These are phyloP conservation scores for Anthracocystis panici-leucophaei DNA, from an alignment of 1,284 basidiomycete genomes.

Conservation along the genomic window DNA sequence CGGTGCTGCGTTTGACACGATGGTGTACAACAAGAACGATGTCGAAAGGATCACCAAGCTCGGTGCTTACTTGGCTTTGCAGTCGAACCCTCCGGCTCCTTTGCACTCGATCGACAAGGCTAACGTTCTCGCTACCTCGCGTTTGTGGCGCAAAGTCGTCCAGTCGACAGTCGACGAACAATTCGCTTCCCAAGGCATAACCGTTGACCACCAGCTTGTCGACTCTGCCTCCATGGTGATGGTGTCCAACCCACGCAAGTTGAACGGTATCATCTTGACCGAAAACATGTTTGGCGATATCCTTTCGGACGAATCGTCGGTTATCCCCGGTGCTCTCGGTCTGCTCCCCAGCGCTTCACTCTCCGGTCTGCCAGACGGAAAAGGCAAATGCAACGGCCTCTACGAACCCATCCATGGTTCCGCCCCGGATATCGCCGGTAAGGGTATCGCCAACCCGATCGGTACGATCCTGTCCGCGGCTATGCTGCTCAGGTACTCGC, in stretches of 20 bases:
- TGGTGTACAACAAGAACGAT: slow-evolving; percentile 91
- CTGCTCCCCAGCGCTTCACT: slow-evolving; percentile 95
- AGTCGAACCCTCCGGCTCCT: slow-evolving; percentile 82
- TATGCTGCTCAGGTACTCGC: slow-evolving; percentile 93
- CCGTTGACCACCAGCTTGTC: slow-evolving; percentile 79
- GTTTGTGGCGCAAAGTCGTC: slow-evolving; percentile 85
- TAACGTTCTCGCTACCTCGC: slow-evolving; percentile 94
- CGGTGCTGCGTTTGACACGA: slow-evolving; percentile 72
- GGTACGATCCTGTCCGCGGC: slow-evolving; percentile 97
- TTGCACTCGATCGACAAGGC: slow-evolving; percentile 98
- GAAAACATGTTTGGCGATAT: slow-evolving; percentile 73
- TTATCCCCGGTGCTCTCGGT: slow-evolving; percentile 97
- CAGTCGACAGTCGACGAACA: slow-evolving; percentile 65
- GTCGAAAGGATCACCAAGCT: slow-evolving; percentile 95
- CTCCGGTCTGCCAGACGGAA: slow-evolving; percentile 85
- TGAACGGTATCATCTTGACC: slow-evolving; percentile 82
- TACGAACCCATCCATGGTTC: slow-evolving; percentile 87
- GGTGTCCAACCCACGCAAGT: slow-evolving; percentile 88
- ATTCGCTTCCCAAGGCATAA: slow-evolving; percentile 59
- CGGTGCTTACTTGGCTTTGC: slow-evolving; percentile 89
- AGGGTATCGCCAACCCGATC: slow-evolving; percentile 95
- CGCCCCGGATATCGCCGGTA: slow-evolving; percentile 94
- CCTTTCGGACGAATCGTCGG: slow-evolving; percentile 93
- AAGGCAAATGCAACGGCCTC: slow-evolving; percentile 79
- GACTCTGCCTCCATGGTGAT: slow-evolving; percentile 98